Conservation (phyloP, 805 yeast species). For the Komagataella kurtzmanii region DNA sequence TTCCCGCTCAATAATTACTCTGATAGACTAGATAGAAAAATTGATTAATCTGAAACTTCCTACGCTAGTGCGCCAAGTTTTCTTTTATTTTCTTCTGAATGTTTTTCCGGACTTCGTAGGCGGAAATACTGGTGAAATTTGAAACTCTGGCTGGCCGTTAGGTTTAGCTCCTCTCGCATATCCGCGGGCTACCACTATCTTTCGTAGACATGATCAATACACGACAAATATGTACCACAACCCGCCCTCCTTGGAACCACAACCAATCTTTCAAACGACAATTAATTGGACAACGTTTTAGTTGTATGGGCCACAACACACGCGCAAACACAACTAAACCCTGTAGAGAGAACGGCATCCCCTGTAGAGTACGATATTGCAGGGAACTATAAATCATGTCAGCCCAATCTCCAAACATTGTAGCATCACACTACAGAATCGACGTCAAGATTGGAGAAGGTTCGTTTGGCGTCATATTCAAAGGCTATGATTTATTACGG, state of each 20-base stretch:
- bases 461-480: constrained; percentile 75
- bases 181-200: not conserved
- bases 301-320: not conserved
- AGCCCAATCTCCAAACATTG: constrained; percentile 13
- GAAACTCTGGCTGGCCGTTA: not conserved
- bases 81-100: too few species aligned
- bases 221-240: not conserved
- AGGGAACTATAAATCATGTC: not conserved
- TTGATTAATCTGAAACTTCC: not conserved
- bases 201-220: not conserved
- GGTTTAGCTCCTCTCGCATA: not conserved
- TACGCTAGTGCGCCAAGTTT: not conserved
- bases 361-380: not conserved
- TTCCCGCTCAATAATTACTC: constrained; percentile 19
- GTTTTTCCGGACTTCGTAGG: not conserved
- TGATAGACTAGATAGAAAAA: not conserved
- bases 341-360: not conserved
- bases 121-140: not conserved
- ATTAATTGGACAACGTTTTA: not conserved
- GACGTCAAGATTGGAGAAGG: constrained; percentile 85
- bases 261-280: not conserved
- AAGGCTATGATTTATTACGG: constrained; percentile 62
- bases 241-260: not conserved
- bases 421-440: constrained; percentile 57
- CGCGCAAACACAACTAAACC: not conserved